Evolutionary conservation across 768 basidiomycete species (phyloP).

Genomic region (Favolaschia claudopus): DNA sequence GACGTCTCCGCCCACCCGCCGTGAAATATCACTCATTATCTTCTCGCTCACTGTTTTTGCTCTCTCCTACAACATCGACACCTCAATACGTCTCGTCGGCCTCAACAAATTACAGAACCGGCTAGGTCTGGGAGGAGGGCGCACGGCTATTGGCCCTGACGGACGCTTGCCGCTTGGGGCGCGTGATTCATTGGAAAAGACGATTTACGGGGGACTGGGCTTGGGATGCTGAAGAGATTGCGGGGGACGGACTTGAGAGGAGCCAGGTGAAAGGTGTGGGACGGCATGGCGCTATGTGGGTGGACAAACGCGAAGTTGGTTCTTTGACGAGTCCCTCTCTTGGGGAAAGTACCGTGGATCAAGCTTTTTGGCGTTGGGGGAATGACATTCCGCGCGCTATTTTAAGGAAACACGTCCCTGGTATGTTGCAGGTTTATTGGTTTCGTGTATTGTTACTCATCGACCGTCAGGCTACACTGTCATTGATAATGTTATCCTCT

Average conservation of each 20-base stretch:
- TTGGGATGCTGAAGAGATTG: slow-evolving; percentile 68
- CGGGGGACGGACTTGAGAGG: slow-evolving; percentile 60
- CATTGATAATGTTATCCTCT: slow-evolving; percentile 81
- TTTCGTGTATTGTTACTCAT: background rate
- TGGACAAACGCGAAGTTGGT: slow-evolving; percentile 40
- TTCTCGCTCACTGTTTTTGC: slow-evolving; percentile 72
- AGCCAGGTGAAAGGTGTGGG: slow-evolving; percentile 50
- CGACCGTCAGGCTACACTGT: slow-evolving; percentile 74
- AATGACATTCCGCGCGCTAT: slow-evolving; percentile 60
- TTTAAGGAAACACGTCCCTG: slow-evolving; percentile 71
- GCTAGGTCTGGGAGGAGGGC: slow-evolving; percentile 49
- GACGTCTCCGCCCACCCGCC: slow-evolving; percentile 71
- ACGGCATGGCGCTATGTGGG: slow-evolving; percentile 55
- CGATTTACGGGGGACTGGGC: slow-evolving; percentile 76
- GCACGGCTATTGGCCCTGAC: slow-evolving; percentile 48
- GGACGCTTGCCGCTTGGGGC: slow-evolving; percentile 58
- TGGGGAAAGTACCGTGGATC: slow-evolving; percentile 51
- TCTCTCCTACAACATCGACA: slow-evolving; percentile 78
- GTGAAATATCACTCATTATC: slow-evolving; percentile 75
- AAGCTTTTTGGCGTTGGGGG: slow-evolving; percentile 65
- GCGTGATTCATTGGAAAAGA: slow-evolving; percentile 64
- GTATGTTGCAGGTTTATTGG: slow-evolving; percentile 46
- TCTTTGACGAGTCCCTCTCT: slow-evolving; percentile 32
- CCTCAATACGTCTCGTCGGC: slow-evolving; percentile 61
- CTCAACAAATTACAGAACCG: slow-evolving; percentile 46